These are phyloP conservation scores for Botryotinia globosa DNA, from an alignment of 2,329 filamentous ascomycete species.

Conservation along the genomic window DNA sequence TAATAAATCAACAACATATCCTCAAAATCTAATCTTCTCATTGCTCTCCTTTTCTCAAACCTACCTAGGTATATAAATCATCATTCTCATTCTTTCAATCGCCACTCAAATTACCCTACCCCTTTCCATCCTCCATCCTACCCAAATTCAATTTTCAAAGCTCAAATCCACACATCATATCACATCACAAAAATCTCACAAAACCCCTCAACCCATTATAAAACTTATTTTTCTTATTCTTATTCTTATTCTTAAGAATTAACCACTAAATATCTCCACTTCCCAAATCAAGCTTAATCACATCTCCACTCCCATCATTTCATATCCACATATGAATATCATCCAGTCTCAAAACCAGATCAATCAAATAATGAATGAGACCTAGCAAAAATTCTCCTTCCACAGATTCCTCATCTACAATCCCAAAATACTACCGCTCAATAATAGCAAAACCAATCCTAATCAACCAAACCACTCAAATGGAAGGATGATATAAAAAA, in stretches of 20 bases:
- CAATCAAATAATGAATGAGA: neutral
- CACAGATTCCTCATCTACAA: neutral
- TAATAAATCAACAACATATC: too few relatives aligned
- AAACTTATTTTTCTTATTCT: neutral
- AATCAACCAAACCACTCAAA: conserved; percentile 1
- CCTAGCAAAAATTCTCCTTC: neutral
- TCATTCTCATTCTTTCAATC: too few relatives aligned
- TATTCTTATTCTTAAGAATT: neutral
- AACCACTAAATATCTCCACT: neutral
- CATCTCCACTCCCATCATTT: neutral
- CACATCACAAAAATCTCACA: neutral
- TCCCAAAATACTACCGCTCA: neutral
- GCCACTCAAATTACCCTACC: too few relatives aligned
- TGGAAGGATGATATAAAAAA: neutral
- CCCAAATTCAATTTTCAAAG: too few relatives aligned
- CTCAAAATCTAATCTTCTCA: too few relatives aligned
- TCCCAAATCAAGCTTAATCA: neutral
- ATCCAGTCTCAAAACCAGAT: neutral
- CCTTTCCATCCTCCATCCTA: too few relatives aligned
- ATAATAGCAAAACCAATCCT: conserved; percentile 1
- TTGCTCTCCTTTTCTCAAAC: too few relatives aligned
- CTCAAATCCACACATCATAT: too few relatives aligned
- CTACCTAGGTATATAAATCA: too few relatives aligned
- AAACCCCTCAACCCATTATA: neutral
- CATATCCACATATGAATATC: neutral